Base-by-base conservation (phyloP, 306 rosid species). In the Abrus precatorius region DNA sequence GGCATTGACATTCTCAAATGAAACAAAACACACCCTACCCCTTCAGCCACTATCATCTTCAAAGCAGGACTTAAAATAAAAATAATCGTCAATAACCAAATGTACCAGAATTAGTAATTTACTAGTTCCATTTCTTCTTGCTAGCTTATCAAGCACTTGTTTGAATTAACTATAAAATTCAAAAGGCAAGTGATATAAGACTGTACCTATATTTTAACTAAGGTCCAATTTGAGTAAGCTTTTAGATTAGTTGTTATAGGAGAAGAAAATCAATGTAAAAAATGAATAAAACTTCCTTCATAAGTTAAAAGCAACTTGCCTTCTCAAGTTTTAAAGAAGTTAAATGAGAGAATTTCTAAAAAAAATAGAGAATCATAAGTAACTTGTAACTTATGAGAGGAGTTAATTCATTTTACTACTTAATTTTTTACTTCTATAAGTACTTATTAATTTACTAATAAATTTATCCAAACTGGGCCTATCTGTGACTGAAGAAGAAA, bases 81-180 rank as follows among this genome's bases (percentile, higher is more conserved):
- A 14, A 14, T 3, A n/a, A 72, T 54, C 40, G 52, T 11, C 33
- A 36, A 55, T 33, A 55, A 8, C 62, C 3, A 20, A 59, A 60
- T 45, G 20, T 5, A 29, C 65, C 65, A 52, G 4, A 60, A 30
- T 61, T 28, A 52, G 36, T 6, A 48, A 65, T 62, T 52, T 45
- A 77, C 77, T 47, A 33, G 75, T 44, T 64, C 61, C 64, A 72
- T 63, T 70, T 55, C 76, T 64, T 45, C 76, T 43, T 56, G 43
- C 44, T 30, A 36, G 40, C 64, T 32, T 44, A 69, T 6, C 34
- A 66, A 65, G 30, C 12, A 59, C 20, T 63, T 64, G 59, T 73
- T 73, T 32, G 63, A 53, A 55, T 47, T 66, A 63, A 66, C 32
- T 41, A 29, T 44, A 32, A 29, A 68, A 67, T 29, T 40, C 9